A percentile compares a stretch with the other conserved stretches of the same genome.
phyloP scores from a whole-genome alignment of 495 filamentous ascomycete species.

The Aspergillus baeticus region DNA sequence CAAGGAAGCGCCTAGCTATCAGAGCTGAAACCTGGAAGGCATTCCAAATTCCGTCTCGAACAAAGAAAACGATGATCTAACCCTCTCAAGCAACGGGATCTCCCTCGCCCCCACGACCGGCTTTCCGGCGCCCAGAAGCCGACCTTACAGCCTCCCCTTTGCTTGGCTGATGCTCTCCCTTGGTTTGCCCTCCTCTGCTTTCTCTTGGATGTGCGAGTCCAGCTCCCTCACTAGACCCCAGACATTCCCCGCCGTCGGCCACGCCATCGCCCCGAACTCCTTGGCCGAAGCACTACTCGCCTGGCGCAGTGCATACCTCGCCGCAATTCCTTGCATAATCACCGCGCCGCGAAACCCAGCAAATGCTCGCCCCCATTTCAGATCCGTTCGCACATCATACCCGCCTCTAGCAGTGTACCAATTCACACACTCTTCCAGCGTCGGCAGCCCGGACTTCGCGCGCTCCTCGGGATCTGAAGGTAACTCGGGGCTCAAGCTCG shows the following conservation, averaged over 20 bases:
- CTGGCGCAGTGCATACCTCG: conserved; percentile 2
- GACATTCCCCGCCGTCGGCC: neutral
- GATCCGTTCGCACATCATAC: conserved; percentile 1
- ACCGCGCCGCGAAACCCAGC: conserved; percentile 1
- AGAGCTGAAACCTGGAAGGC: too few relatives aligned
- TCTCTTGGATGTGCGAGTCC: neutral
- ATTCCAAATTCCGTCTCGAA: too few relatives aligned
- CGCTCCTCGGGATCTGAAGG: neutral
- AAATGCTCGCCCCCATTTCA: conserved; percentile 6
- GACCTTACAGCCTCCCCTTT: neutral
- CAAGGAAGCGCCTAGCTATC: too few relatives aligned
- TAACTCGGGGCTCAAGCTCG: neutral
- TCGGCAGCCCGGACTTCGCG: neutral
- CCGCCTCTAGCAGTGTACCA: conserved; percentile 1
- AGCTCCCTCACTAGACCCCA: conserved; percentile 1
- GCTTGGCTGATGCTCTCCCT: neutral
- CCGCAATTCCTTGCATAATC: conserved; percentile 9
- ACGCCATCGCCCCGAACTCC: conserved; percentile 1
- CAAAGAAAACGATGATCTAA: too few relatives aligned
- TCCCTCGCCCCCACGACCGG: too few relatives aligned
- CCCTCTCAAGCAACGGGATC: too few relatives aligned
- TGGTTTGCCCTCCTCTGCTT: neutral
- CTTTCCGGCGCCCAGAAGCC: neutral
- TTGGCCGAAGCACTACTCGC: conserved; percentile 8
- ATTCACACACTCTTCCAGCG: neutral